A percentile compares a stretch with the other conserved stretches of the same genome.
These are phyloP conservation scores for Aspergillus nomiae DNA, from an alignment of 2,329 filamentous ascomycete species.

Conservation along the genomic window DNA sequence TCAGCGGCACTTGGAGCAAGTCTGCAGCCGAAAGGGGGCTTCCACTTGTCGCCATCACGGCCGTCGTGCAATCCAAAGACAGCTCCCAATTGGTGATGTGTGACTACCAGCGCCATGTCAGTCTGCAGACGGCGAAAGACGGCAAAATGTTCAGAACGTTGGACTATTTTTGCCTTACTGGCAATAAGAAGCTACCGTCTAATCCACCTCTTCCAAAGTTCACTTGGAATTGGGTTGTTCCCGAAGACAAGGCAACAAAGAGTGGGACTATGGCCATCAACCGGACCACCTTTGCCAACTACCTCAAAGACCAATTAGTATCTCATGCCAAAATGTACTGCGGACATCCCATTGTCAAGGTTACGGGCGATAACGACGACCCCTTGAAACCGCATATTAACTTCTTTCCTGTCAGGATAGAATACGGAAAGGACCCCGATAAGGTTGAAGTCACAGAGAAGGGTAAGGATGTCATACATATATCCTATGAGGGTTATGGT, in stretches of 20 bases:
- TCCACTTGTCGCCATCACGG: constrained; percentile 6
- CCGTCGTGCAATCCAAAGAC: not conserved
- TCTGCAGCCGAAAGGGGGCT: not conserved
- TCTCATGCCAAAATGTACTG: too few relatives aligned
- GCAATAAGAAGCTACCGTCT: not conserved
- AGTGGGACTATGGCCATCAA: constrained; percentile 14
- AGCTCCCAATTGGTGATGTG: constrained; percentile 4
- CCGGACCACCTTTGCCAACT: constrained; percentile 1
- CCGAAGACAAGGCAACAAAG: not conserved
- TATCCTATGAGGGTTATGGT: too few relatives aligned
- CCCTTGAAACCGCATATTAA: too few relatives aligned
- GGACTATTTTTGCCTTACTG: constrained; percentile 1
- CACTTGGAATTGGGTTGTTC: constrained; percentile 12
- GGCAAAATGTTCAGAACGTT: constrained; percentile 2
- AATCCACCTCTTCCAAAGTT: not conserved
- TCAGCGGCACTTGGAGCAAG: not conserved
- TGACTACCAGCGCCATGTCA: constrained; percentile 5
- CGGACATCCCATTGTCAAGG: not conserved
- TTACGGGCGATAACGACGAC: not conserved
- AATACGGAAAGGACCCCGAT: too few relatives aligned
- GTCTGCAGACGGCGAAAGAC: not conserved
- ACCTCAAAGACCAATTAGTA: too few relatives aligned
- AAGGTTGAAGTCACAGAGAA: too few relatives aligned
- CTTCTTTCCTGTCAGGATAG: too few relatives aligned
- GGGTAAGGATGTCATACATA: too few relatives aligned